Percentiles rank a stretch among this genome's conserved stretches.
phyloP scores from a whole-genome alignment of 148 eudicot species.

The Rhododendron henanense region DNA sequence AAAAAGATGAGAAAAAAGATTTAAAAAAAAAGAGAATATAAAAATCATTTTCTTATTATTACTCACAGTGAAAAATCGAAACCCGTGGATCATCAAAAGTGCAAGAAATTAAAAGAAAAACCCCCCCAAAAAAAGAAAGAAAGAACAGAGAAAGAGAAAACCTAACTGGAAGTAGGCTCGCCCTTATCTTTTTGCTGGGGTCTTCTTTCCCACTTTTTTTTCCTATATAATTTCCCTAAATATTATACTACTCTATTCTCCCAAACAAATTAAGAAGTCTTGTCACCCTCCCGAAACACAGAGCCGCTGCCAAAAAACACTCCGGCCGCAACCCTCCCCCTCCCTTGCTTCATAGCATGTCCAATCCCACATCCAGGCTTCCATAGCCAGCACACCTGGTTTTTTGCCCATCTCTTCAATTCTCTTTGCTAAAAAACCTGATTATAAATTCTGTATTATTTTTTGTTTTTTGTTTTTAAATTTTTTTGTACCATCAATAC shows the following conservation, averaged over 20 bases:
- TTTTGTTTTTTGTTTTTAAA: background rate
- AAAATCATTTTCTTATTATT: too few relatives aligned
- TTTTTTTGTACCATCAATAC: background rate
- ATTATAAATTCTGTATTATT: background rate
- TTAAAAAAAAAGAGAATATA: too few relatives aligned
- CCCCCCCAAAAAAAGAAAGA: too few relatives aligned
- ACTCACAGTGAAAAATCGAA: too few relatives aligned
- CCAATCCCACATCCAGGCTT: background rate
- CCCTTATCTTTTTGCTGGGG: conserved; percentile 12
- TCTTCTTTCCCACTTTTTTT: background rate
- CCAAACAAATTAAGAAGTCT: conserved; percentile 1
- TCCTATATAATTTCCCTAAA: background rate
- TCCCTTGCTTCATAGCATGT: background rate
- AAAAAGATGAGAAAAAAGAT: too few relatives aligned
- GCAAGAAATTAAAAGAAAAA: background rate
- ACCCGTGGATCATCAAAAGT: too few relatives aligned
- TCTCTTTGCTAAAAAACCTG: background rate
- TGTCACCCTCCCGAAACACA: conserved; percentile 11
- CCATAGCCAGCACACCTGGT: background rate
- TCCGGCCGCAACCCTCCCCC: background rate
- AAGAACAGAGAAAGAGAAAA: background rate
- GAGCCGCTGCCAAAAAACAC: conserved; percentile 1
- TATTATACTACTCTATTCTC: conserved; percentile 17
- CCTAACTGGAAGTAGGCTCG: conserved; percentile 6
- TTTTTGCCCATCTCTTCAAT: background rate